Base-by-base conservation (phyloP, 768 basidiomycete species). In the Rhizopogon vulgaris region DNA sequence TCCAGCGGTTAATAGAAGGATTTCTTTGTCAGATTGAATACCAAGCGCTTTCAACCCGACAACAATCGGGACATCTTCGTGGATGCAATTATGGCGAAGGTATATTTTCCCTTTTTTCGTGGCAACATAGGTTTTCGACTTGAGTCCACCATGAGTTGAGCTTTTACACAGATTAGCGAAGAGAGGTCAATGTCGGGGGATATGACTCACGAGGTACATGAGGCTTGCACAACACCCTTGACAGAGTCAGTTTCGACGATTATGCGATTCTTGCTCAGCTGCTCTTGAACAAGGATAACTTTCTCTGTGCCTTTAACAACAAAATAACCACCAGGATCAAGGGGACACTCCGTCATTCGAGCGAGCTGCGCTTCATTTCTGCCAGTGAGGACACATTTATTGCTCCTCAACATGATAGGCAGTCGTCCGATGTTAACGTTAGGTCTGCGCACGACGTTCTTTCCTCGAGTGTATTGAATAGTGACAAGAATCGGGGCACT, bases 241-340 rank as follows among this genome's bases (percentile, higher is more conserved):
- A 84, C 84, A 18, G 78, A 71, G 69, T 98, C 96, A 6, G 86
- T 89, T 73, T 98, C 96, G 55, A 99, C 96, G 58, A 99, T 97
- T 64, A 99, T 99, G 38, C 96, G 82, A 69, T 99, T 98, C 78
- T 98, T 98, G 78, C 91, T 94, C 63, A 98, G 71, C 71, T 99
- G 96, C 66, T 98, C 96, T 68, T 99, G 96, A 6, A 99, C 95
- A 56, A 99, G 76, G 59, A 99, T 99, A 60, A 99, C 96, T 72
- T 98, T 99, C 71, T 99, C 95, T 39, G 95, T 99, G 36, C 95
- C 95, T 70, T 94, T 97, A 48, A 99, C 96, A 53, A 99, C 87
- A 68, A 99, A 99, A 67, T 98, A 98, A 3, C 96, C 96, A n/a
- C 96, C 96, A 10, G 96, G 95, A 72, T 99, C 96, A 53, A 98